Percentiles rank a stretch among this genome's conserved stretches.
phyloP scores from a whole-genome alignment of 1,284 basidiomycete genomes.

The Chalciporus sp. region DNA sequence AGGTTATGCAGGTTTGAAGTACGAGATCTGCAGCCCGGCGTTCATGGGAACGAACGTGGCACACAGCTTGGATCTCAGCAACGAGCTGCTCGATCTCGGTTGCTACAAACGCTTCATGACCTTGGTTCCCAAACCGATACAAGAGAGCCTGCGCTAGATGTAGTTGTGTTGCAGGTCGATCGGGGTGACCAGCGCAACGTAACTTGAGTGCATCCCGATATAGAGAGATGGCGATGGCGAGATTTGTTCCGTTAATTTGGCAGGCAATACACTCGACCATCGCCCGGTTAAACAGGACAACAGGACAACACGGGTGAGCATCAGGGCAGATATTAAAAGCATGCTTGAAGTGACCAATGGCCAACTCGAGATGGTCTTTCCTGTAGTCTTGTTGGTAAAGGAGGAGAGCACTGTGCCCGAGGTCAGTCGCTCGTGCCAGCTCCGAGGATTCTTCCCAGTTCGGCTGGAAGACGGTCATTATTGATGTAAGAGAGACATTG shows the following conservation, averaged over 20 bases:
- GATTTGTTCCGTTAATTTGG: neutral
- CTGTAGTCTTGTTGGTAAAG: neutral
- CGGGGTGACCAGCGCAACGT: neutral
- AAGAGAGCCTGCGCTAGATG: neutral
- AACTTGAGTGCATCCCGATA: neutral
- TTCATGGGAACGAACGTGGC: neutral
- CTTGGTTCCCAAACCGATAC: neutral
- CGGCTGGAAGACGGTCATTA: neutral
- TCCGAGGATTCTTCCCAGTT: neutral
- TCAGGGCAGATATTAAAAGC: conserved; percentile 3
- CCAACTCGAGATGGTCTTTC: neutral
- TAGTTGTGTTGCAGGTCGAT: neutral
- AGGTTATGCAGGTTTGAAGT: neutral
- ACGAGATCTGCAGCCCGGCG: neutral
- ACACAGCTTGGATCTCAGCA: neutral
- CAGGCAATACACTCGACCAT: neutral
- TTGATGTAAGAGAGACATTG: too few species aligned
- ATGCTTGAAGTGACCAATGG: conserved; percentile 4
- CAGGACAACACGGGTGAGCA: conserved; percentile 3
- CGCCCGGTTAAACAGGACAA: conserved; percentile 7
- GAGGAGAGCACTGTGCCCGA: conserved; percentile 3
- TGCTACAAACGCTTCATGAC: neutral
- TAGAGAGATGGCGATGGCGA: neutral
- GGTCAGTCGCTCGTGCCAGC: conserved; percentile 1
- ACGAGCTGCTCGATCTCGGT: neutral